These are phyloP conservation scores for Coemansia sp. DNA, from an alignment of 192 early-diverging fungal genomes.

Conservation along the genomic window DNA sequence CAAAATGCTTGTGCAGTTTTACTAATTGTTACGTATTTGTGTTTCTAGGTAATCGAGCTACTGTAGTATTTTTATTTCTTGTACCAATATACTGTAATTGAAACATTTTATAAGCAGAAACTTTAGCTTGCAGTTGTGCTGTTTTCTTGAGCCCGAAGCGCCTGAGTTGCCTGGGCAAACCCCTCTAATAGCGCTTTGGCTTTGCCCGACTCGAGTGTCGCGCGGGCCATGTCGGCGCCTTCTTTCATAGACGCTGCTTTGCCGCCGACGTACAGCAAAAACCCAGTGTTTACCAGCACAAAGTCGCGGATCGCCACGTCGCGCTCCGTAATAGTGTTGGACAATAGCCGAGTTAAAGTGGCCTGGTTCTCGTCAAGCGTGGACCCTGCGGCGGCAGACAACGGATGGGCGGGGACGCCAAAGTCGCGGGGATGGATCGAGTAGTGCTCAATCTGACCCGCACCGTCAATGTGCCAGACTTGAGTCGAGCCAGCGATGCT, in stretches of 20 bases:
- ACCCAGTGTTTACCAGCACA: slow-evolving; percentile 90
- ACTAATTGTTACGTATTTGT: slow-evolving; percentile 1
- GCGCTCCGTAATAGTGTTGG: slow-evolving; percentile 56
- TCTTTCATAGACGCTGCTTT: slow-evolving; percentile 67
- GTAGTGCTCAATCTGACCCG: slow-evolving; percentile 61
- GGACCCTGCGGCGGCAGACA: slow-evolving; percentile 66
- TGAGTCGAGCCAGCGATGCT: slow-evolving; percentile 82
- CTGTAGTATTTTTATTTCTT: slow-evolving; percentile 3
- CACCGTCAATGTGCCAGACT: slow-evolving; percentile 77
- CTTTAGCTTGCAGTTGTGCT: not conserved
- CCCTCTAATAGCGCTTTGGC: slow-evolving; percentile 62
- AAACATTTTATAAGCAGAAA: not conserved
- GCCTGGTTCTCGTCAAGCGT: slow-evolving; percentile 72
- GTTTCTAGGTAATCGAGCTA: too few species aligned
- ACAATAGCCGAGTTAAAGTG: slow-evolving; percentile 68
- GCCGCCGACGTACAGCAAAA: slow-evolving; percentile 78
- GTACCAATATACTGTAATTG: not conserved
- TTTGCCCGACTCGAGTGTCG: slow-evolving; percentile 69
- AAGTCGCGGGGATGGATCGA: slow-evolving; percentile 82
- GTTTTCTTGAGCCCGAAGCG: slow-evolving; percentile 15
- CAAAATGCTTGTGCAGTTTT: not conserved
- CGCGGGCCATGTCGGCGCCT: slow-evolving; percentile 72
- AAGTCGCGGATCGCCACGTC: slow-evolving; percentile 78
- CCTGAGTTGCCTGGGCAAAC: slow-evolving; percentile 54
- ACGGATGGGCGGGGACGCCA: slow-evolving; percentile 73